Percentiles rank a stretch among this genome's conserved stretches.
Evolutionary conservation across 2,329 filamentous ascomycete species (phyloP).

Genomic region (Colletotrichum liaoningense): DNA sequence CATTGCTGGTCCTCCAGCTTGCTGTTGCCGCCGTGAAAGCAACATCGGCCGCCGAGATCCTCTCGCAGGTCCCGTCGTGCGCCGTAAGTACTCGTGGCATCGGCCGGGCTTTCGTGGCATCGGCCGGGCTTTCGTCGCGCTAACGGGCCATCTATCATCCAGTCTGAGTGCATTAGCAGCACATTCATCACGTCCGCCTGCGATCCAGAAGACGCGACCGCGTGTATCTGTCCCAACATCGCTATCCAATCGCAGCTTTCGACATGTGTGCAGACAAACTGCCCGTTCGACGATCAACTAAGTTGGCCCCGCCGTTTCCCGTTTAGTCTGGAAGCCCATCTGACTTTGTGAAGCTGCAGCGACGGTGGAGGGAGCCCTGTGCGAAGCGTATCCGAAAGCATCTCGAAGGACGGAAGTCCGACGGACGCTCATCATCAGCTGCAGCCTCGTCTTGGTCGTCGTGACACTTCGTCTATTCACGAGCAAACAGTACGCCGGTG

Average conservation of each 20-base stretch:
- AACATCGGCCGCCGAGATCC: neutral
- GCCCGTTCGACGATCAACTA: slow-evolving; percentile 5
- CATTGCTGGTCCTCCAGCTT: neutral
- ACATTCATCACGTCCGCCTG: neutral
- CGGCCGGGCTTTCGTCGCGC: neutral
- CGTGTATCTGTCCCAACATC: neutral
- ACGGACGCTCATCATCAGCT: slow-evolving; percentile 4
- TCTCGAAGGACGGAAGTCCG: neutral
- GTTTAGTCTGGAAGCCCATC: neutral
- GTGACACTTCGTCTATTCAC: neutral
- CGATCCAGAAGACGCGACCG: neutral
- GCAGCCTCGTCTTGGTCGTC: neutral
- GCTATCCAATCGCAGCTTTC: neutral
- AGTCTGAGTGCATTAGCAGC: neutral
- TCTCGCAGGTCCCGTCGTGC: neutral
- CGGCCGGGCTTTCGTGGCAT: neutral
- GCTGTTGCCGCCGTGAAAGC: neutral
- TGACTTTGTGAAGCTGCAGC: neutral
- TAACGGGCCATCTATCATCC: neutral
- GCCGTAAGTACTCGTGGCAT: neutral
- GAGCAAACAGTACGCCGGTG: neutral
- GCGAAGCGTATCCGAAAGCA: slow-evolving; percentile 2
- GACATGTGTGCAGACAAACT: slow-evolving; percentile 2
- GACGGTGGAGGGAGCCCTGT: slow-evolving; percentile 5
- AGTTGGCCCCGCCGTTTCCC: neutral